Percentiles rank a stretch among this genome's conserved stretches.
phyloP scores from a whole-genome alignment of 306 rosid species.

The Quercus suber region DNA sequence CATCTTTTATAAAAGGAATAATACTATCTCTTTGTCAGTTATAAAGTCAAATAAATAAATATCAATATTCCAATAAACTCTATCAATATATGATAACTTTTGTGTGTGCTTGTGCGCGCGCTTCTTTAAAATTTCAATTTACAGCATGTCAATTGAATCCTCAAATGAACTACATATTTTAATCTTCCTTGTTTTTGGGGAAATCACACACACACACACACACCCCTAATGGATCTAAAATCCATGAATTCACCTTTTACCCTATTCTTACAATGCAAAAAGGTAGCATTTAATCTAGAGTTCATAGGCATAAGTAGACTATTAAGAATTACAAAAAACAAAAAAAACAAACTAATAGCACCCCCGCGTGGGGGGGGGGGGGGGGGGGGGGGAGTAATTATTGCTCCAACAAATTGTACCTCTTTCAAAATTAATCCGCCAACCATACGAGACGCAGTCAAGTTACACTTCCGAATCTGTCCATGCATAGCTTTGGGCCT shows the following conservation, averaged over 20 bases:
- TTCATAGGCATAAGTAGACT: no score
- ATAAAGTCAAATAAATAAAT: neutral
- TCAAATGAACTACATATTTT: neutral
- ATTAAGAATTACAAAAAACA: neutral
- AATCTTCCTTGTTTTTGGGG: no score
- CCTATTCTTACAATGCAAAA: no score
- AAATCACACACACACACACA: no score
- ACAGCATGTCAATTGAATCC: neutral
- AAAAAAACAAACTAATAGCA: neutral
- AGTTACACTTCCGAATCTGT: slow-evolving; percentile 79
- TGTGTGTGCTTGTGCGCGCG: neutral
- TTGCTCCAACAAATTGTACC: slow-evolving; percentile 33
- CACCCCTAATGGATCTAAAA: no score
- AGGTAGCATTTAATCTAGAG: no score
- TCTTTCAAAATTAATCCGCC: slow-evolving; percentile 47
- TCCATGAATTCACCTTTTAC: no score
- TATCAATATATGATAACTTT: neutral
- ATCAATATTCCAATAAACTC: slow-evolving; percentile 4
- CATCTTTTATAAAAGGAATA: neutral
- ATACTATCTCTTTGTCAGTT: no score
- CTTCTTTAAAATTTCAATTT: neutral
- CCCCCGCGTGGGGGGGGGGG: neutral
- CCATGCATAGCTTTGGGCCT: slow-evolving; percentile 32
- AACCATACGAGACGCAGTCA: slow-evolving; percentile 46
- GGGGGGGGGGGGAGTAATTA: no score